A percentile compares a stretch with the other conserved stretches of the same genome.
These are phyloP conservation scores for Botryotinia globosa DNA, from an alignment of 2,329 filamentous ascomycete species.

Conservation along the genomic window DNA sequence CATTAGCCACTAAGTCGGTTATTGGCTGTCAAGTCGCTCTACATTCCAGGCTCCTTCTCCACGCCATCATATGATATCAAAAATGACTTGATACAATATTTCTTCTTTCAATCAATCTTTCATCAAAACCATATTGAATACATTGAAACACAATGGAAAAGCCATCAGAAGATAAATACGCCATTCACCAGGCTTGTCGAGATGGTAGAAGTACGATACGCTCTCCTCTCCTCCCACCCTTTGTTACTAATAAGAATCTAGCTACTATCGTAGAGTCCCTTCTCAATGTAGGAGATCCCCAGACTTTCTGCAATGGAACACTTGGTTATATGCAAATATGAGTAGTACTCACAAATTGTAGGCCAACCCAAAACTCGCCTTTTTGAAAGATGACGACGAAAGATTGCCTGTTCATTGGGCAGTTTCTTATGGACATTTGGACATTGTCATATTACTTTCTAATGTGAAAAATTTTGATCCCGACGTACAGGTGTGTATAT, in stretches of 20 bases:
- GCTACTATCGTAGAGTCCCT: conserved; percentile 71
- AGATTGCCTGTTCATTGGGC: conserved; percentile 95
- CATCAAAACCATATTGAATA: neutral
- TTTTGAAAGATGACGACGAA: conserved; percentile 75
- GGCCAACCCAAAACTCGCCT: conserved; percentile 77
- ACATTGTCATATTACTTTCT: conserved; percentile 71
- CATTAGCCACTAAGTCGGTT: neutral
- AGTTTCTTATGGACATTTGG: conserved; percentile 73
- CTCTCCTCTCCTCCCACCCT: neutral
- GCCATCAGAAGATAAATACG: conserved; percentile 58
- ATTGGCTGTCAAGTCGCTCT: conserved; percentile 6
- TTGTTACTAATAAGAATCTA: conserved; percentile 42
- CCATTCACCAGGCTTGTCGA: conserved; percentile 81
- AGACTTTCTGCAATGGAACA: neutral
- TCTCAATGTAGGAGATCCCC: conserved; percentile 54
- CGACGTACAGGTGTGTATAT: conserved; percentile 64
- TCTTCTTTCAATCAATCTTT: neutral
- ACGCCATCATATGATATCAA: conserved; percentile 13
- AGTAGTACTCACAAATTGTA: conserved; percentile 39
- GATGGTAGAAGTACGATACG: conserved; percentile 71
- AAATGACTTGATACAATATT: neutral
- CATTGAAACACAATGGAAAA: conserved; percentile 17
- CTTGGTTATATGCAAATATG: neutral
- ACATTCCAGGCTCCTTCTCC: conserved; percentile 9
- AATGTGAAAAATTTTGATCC: conserved; percentile 74